Evolutionary conservation across 2,329 filamentous ascomycete species (phyloP), one percentile per base, ranked within the genome.

Genomic region (Immersiporthe knoxdaviesiana): DNA sequence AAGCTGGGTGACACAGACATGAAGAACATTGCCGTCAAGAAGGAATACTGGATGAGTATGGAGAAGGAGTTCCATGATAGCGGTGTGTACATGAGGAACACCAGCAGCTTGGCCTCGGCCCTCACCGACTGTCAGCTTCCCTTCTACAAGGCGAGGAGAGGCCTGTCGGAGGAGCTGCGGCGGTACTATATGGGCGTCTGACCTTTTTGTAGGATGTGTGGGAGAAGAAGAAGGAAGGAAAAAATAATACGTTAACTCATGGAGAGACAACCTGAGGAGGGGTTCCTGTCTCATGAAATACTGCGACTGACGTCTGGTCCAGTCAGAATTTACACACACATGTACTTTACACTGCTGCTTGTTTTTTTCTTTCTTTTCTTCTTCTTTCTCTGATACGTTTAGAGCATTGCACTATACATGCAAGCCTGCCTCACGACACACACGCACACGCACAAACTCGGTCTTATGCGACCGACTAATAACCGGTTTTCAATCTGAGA

Each of bases 1-100:
- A 87, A 90, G 66, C 84, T 96, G 12, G 91, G 90, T 1, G 92
- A 96, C 76, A 84, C 95, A 58, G 92, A 96, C 79, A 85, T 91
- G 75, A 96, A 96, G 81, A 90, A 90, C 68, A 84, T 86, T 11
- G 80, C 81, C 0, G 85, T 85, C 66, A 94, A 95, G 77, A 82
- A 89, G 68, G 82, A 83, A 59, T 90, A 92, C 75, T 96, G 92
- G 92, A 84, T 84, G 70, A 79, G 81, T 21, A 84, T 86, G 59
- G 92, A 96, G 78, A 78, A 79, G 65, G 81, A 84, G 32, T 80
- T 95, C 68, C 86, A 92, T 62, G 80, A 87, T 1, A 88, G 85
- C 16, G 91, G 91, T 21, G 95, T 90, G 84, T 95, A 96, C 73
- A n/a, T 47, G 44, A 69, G 64, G 61, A 65, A 62, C 52, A 63